phyloP scores from a whole-genome alignment of 23 red algal species.

The Gracilaria gracilis region DNA sequence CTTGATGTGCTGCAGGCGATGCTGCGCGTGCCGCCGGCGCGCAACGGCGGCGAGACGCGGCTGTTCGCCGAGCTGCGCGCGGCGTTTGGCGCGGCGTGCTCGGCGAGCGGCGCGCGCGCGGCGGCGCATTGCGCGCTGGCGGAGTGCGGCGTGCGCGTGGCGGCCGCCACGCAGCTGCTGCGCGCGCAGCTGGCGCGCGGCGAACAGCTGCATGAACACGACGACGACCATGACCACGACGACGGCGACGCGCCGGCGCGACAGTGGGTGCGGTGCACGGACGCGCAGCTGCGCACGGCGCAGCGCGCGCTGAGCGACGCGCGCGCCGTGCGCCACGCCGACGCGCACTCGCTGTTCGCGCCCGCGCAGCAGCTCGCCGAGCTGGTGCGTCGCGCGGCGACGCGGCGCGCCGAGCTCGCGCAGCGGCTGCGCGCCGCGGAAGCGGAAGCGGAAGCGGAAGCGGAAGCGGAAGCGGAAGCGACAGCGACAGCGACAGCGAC shows the following conservation, averaged over 20 bases:
- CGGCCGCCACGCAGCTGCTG: neutral
- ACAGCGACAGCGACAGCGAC: no score
- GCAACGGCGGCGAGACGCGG: neutral
- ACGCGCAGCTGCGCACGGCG: conserved; percentile 7
- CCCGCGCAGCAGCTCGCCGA: neutral
- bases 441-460: no score
- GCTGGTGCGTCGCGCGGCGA: no score
- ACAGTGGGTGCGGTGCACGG: neutral
- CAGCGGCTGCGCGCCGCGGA: no score
- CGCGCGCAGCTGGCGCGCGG: neutral
- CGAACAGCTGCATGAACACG: neutral
- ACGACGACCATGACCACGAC: neutral
- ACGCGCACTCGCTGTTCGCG: neutral
- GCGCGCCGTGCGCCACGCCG: neutral
- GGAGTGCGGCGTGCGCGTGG: neutral
- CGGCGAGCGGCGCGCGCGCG: neutral
- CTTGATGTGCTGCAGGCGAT: neutral
- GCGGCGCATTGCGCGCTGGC: neutral
- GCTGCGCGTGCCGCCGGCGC: neutral
- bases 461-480: no score
- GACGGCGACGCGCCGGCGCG: neutral
- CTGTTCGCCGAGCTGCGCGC: neutral
- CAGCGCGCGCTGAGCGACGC: neutral
- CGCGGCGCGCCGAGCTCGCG: no score
- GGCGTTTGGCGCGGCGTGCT: neutral